Evolutionary conservation across 31 red algal species (phyloP).

Genomic region (Asparagopsis taxiformis): DNA sequence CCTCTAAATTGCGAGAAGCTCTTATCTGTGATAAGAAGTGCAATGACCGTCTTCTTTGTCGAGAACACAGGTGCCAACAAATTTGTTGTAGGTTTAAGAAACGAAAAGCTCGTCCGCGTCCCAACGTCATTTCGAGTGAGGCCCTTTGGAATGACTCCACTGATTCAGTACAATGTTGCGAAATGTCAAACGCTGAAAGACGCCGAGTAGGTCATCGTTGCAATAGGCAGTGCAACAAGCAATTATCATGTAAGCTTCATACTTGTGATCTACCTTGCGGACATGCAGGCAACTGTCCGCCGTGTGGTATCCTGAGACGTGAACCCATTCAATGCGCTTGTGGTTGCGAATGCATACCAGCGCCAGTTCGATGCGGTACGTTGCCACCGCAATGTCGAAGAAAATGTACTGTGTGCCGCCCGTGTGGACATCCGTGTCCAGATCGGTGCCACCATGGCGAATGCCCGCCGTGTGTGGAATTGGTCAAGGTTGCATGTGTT

Average conservation of each 20-base stretch:
- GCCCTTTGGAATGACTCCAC: constrained; percentile 30
- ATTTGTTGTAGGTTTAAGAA: constrained; percentile 65
- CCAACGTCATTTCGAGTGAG: constrained; percentile 27
- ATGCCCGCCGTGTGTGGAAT: constrained; percentile 74
- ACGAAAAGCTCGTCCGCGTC: constrained; percentile 22
- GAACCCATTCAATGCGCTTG: constrained; percentile 69
- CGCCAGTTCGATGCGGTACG: constrained; percentile 69
- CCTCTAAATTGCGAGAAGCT: constrained; percentile 18
- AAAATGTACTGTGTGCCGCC: constrained; percentile 17
- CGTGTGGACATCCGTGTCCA: constrained; percentile 61
- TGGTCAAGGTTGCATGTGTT: constrained; percentile 37
- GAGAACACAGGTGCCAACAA: constrained; percentile 43
- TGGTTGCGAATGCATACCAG: constrained; percentile 30
- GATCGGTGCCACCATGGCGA: constrained; percentile 62
- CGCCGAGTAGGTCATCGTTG: constrained; percentile 50
- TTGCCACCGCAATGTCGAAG: constrained; percentile 45
- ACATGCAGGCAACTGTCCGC: constrained; percentile 60
- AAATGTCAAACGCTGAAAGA: constrained; percentile 32
- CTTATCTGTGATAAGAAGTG: constrained; percentile 61
- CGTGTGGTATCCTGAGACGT: constrained; percentile 64
- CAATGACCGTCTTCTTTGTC: constrained; percentile 56
- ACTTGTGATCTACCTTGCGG: constrained; percentile 71
- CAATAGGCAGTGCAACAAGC: constrained; percentile 28
- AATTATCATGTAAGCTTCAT: constrained; percentile 54
- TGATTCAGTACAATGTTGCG: background rate